Conservation (phyloP, 768 basidiomycete genomes). For the Leccinum boreale region DNA sequence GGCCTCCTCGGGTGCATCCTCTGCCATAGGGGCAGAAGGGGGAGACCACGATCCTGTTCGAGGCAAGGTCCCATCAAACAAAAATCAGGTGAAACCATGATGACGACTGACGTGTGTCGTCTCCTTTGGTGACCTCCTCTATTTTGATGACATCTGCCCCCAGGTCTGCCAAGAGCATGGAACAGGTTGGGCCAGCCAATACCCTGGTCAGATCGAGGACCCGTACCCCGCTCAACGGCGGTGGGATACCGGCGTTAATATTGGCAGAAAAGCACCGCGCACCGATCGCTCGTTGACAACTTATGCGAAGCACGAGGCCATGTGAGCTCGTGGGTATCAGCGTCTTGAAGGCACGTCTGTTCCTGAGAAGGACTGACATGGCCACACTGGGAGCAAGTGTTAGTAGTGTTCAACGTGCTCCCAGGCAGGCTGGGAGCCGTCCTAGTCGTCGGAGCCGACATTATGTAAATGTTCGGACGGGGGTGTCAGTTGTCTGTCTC, state of each 20-base stretch:
- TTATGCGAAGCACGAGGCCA: not conserved
- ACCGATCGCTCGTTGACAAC: not conserved
- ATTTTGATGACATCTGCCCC: constrained; percentile 94
- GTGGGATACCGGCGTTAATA: constrained; percentile 51
- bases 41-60: constrained; percentile 61
- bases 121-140: constrained; percentile 75
- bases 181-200: constrained; percentile 88
- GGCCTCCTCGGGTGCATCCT: constrained; percentile 49
- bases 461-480: constrained; percentile 3
- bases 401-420: not conserved
- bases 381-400: not conserved
- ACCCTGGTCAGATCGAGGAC: constrained; percentile 91
- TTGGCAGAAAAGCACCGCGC: constrained; percentile 14
- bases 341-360: not conserved
- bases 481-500: constrained; percentile 27
- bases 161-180: constrained; percentile 90
- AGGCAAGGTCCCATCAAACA: constrained; percentile 12
- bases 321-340: not conserved
- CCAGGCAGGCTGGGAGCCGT: not conserved
- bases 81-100: constrained; percentile 5
- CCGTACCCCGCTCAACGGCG: constrained; percentile 75
- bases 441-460: constrained; percentile 11
- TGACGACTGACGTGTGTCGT: constrained; percentile 73
- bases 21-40: constrained; percentile 50
- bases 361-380: constrained; percentile 11